Conservation (phyloP, 176 grass and related monocot species). For the Musa schizocarpa region DNA sequence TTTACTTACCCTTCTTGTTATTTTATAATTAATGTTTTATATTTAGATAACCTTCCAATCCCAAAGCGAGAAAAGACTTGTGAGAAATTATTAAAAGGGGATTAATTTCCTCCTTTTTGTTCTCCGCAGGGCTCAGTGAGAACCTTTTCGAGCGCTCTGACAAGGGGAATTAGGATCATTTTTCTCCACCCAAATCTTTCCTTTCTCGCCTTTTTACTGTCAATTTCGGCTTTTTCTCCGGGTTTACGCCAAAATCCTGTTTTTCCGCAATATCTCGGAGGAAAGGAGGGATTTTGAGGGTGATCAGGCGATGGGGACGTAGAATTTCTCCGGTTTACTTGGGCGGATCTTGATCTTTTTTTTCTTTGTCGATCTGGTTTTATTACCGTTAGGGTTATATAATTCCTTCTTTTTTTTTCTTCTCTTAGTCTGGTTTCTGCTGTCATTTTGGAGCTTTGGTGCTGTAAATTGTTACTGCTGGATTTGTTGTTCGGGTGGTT, state of each 20-base stretch:
- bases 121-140: neutral
- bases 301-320: neutral
- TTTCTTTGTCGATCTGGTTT: neutral
- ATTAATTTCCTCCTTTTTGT: conserved; percentile 3
- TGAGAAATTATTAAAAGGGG: neutral
- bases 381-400: neutral
- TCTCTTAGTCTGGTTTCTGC: conserved; percentile 13
- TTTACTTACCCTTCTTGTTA: too few relatives aligned
- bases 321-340: conserved; percentile 15
- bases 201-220: conserved; percentile 21
- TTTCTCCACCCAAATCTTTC: conserved; percentile 14
- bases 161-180: conserved; percentile 13
- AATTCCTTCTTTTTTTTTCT: neutral
- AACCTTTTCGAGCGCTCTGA: neutral
- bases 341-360: conserved; percentile 10
- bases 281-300: conserved; percentile 16
- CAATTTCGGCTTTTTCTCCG: conserved; percentile 23
- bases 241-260: conserved; percentile 4
- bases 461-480: conserved; percentile 2
- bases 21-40: too few relatives aligned
- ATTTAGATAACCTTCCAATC: neutral
- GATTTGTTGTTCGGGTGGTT: conserved; percentile 18
- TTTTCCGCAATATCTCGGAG: conserved; percentile 22
- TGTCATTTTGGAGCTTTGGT: conserved; percentile 11
- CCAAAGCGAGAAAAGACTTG: neutral